These are phyloP conservation scores for Apiotrichum akiyoshidainum DNA, from an alignment of 1,284 basidiomycete species.

Conservation along the genomic window DNA sequence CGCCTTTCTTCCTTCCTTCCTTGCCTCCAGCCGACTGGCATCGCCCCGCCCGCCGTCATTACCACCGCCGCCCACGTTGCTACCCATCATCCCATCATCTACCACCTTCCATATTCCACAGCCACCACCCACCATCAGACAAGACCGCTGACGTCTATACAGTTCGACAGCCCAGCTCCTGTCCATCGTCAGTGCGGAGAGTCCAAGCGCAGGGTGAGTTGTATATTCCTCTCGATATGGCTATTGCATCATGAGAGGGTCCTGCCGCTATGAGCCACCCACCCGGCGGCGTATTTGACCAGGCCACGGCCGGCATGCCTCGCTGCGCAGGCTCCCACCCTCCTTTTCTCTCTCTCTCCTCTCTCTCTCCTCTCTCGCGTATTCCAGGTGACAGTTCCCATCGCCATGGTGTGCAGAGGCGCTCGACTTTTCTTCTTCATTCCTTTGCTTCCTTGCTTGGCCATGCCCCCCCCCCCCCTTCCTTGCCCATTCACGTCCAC, in stretches of 20 bases:
- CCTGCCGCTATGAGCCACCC: background rate
- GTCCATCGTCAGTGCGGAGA: background rate
- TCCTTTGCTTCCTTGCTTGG: too few relatives aligned
- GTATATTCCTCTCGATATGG: background rate
- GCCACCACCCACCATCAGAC: background rate
- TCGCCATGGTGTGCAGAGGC: too few relatives aligned
- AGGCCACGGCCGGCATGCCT: background rate
- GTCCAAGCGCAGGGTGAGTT: slow-evolving; percentile 7
- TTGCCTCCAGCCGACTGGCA: too few relatives aligned
- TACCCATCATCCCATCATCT: background rate
- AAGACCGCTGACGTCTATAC: background rate
- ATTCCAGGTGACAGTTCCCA: background rate
- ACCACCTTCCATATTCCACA: background rate
- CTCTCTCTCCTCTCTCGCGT: too few relatives aligned
- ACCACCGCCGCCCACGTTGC: too few relatives aligned
- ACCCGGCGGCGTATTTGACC: background rate
- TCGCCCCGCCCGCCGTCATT: too few relatives aligned
- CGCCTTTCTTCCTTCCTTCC: too few relatives aligned
- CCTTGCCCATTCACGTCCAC: background rate
- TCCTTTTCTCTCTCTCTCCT: too few relatives aligned
- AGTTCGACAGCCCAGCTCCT: too few relatives aligned
- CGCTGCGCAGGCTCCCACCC: too few relatives aligned
- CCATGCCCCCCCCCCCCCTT: background rate
- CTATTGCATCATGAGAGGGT: background rate
- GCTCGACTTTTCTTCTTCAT: background rate